These are phyloP conservation scores for Paramecium octaurelia DNA, from an alignment of 73 alveolate genomes.

Conservation along the genomic window DNA sequence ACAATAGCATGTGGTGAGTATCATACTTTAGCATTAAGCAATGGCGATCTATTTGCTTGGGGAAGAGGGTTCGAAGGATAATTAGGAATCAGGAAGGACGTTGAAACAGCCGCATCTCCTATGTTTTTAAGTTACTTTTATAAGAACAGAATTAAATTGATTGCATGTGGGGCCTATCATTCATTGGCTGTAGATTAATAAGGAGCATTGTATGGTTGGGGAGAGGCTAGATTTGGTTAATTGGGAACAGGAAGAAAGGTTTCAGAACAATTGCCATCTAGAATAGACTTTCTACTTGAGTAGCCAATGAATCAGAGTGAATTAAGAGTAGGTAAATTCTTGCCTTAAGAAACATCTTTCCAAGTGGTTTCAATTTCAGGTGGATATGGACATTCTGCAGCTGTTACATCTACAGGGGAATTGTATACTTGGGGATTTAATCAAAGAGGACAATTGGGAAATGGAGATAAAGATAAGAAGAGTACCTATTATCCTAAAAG, in stretches of 20 bases:
- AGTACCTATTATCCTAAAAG: conserved; percentile 84
- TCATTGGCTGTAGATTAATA: conserved; percentile 92
- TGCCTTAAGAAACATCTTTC: not conserved
- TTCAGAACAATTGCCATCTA: conserved; percentile 78
- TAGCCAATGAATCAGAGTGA: not conserved
- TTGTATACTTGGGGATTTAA: conserved; percentile 95
- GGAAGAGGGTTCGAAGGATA: conserved; percentile 99
- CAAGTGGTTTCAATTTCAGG: conserved; percentile 84
- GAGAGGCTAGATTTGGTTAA: conserved; percentile 97
- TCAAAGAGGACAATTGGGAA: conserved; percentile 95
- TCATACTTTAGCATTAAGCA: conserved; percentile 95
- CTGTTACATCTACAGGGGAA: conserved; percentile 87
- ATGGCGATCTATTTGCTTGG: conserved; percentile 97
- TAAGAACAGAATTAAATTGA: conserved; percentile 84
- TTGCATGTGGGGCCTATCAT: conserved; percentile 95
- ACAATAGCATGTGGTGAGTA: conserved; percentile 98
- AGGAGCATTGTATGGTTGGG: conserved; percentile 96
- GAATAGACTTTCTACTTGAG: not conserved
- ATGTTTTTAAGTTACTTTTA: conserved; percentile 88
- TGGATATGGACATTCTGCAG: conserved; percentile 97
- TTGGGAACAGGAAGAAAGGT: conserved; percentile 92
- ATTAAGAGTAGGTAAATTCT: conserved; percentile 38
- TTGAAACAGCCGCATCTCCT: conserved; percentile 94
- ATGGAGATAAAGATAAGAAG: conserved; percentile 79
- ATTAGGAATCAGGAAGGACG: conserved; percentile 91